These are phyloP conservation scores for Neospora caninum DNA, from an alignment of 169 alveolate species.

Conservation along the genomic window DNA sequence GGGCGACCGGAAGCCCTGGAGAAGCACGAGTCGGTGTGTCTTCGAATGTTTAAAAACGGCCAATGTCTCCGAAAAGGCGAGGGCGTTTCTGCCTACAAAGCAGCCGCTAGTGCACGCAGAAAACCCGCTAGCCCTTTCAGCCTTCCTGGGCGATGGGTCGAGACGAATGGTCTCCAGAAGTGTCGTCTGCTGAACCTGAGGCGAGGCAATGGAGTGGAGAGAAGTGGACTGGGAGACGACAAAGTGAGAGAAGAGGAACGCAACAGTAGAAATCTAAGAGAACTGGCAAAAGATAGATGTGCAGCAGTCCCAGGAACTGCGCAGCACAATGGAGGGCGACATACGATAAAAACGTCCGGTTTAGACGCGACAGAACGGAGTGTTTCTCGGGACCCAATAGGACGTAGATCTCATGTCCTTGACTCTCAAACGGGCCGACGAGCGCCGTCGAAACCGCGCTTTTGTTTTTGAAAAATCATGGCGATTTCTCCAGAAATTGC, in stretches of 20 bases:
- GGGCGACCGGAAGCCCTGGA: conserved; percentile 64
- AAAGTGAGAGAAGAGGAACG: neutral
- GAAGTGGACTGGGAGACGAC: too few species aligned
- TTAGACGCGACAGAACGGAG: neutral
- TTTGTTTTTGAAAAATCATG: neutral
- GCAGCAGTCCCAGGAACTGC: too few species aligned
- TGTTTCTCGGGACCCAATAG: neutral
- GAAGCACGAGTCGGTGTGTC: conserved; percentile 66
- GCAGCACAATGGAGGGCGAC: neutral
- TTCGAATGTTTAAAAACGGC: conserved; percentile 57
- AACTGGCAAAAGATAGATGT: neutral
- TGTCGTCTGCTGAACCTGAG: too few species aligned
- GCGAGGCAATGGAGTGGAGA: too few species aligned
- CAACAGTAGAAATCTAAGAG: too few species aligned
- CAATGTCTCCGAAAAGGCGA: conserved; percentile 14
- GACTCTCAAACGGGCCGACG: neutral
- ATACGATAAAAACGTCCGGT: neutral
- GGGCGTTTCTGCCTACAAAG: conserved; percentile 13
- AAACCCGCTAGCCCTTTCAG: neutral
- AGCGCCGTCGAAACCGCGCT: neutral
- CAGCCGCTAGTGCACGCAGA: neutral
- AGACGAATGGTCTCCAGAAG: too few species aligned
- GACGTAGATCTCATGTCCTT: neutral
- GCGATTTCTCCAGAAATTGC: too few species aligned
- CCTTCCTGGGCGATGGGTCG: too few species aligned